A percentile compares a stretch with the other conserved stretches of the same genome.
These are phyloP conservation scores for Solanum raphanifolium DNA, from an alignment of 257 asterid genomes.

Conservation along the genomic window DNA sequence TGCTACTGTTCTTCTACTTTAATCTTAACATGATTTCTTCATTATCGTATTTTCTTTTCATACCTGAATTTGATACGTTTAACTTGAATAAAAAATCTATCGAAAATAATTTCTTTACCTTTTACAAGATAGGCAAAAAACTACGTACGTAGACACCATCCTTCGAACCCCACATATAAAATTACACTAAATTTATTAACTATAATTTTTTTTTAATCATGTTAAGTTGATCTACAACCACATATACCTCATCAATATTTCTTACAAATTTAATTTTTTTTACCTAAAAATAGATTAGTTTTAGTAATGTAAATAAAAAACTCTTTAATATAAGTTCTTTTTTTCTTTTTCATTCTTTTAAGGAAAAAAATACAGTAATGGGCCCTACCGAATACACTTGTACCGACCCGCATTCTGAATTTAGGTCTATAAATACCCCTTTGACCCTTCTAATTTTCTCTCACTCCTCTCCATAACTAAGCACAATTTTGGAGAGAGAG, in stretches of 20 bases:
- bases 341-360: background rate
- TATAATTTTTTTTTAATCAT: background rate
- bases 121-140: too few relatives aligned
- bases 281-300: background rate
- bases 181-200: background rate
- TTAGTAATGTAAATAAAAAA: background rate
- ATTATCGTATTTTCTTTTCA: background rate
- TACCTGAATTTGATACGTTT: background rate
- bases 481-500: background rate
- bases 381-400: background rate
- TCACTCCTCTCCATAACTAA: background rate
- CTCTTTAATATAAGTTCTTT: background rate
- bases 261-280: background rate
- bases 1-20: background rate
- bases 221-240: background rate
- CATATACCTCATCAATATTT: background rate
- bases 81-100: background rate
- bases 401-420: background rate
- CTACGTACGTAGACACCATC: rapidly evolving
- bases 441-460: background rate
- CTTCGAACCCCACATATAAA: background rate
- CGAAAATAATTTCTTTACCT: background rate
- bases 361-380: background rate
- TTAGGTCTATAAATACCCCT: background rate
- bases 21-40: background rate